Evolutionary conservation across 2,329 filamentous ascomycete species (phyloP), one percentile per base, ranked within the genome.

Genomic region (Sporothrix variecibatus): DNA sequence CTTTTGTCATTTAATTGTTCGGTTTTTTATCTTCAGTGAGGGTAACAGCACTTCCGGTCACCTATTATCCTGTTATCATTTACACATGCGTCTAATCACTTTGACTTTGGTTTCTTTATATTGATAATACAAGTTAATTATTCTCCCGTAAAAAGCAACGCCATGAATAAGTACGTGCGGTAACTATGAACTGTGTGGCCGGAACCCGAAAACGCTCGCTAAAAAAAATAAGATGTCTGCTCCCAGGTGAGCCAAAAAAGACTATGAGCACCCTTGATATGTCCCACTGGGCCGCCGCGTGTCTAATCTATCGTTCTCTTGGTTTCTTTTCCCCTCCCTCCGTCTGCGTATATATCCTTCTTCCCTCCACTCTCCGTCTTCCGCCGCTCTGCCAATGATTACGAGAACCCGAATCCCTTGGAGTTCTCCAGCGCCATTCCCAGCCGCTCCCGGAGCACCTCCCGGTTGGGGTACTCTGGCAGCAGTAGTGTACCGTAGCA

Each of bases 401-500:
- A 95, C 76, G 92, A 91, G 85, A 93, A 93, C 28, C 95, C 96
- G 84, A 98, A 98, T 0, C 96, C 95, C 79, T 93, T 91, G 8
- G 92, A 90, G 82, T 98, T 96, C 83, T 95, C 90, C 80, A 99
- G 85, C 71, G 96, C 96, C 86, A 97, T 90, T n/a, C 86, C 87
- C 79, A 99, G 83, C 79, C 95, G 93, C 83, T 91, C 87, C 80
- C 87, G 87, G 80, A 99, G 81, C 49, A 93, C 89, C 75, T 92
- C 90, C 79, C 86, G 89, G 53, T 89, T 89, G 72, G 84, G 87
- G 81, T 98, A 99, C 82, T 95, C 91, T 0, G 96, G 96, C 75
- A 99, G 82, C 77, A 97, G 83, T 64, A 99, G 83, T 67, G 93
- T 95, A 1, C 95, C 94, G 83, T 97, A 98, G 82, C 96, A 99